Evolutionary conservation across 1,139 yeast species (phyloP).

Genomic region (Saccharomyces pastorianus): DNA sequence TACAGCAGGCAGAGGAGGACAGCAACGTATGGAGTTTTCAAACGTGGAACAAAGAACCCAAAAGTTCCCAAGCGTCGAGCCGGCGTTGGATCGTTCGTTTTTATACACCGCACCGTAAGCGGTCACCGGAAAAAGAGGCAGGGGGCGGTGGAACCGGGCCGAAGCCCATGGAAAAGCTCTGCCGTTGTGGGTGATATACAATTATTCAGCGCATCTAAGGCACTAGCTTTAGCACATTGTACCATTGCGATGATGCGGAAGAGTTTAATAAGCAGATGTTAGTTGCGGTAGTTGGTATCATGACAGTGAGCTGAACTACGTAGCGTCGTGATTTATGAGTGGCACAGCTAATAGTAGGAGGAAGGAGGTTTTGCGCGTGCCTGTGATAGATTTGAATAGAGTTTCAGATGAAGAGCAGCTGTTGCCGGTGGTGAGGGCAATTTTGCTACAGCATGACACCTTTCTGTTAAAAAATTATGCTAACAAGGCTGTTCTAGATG

Average conservation of each 20-base stretch:
- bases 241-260: not conserved
- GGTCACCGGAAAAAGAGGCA: not conserved
- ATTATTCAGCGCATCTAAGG: not conserved
- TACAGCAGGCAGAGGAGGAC: not conserved
- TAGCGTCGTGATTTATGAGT: not conserved
- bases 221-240: not conserved
- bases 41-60: not conserved
- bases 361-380: slow-evolving; percentile 6
- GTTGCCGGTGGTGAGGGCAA: slow-evolving; percentile 17
- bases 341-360: not conserved
- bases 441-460: slow-evolving; percentile 20
- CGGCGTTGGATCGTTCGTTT: not conserved
- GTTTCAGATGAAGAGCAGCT: slow-evolving; percentile 20
- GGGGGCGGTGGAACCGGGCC: slow-evolving; percentile 1
- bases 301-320: not conserved
- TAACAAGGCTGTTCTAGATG: slow-evolving; percentile 16
- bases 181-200: not conserved
- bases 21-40: not conserved
- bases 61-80: not conserved
- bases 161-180: not conserved
- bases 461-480: slow-evolving; percentile 29
- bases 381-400: slow-evolving; percentile 22
- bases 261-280: not conserved
- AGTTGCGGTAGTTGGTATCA: not conserved
- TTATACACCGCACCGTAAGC: not conserved